Evolutionary conservation across 169 alveolate species (phyloP).

Genomic region (Neospora caninum): DNA sequence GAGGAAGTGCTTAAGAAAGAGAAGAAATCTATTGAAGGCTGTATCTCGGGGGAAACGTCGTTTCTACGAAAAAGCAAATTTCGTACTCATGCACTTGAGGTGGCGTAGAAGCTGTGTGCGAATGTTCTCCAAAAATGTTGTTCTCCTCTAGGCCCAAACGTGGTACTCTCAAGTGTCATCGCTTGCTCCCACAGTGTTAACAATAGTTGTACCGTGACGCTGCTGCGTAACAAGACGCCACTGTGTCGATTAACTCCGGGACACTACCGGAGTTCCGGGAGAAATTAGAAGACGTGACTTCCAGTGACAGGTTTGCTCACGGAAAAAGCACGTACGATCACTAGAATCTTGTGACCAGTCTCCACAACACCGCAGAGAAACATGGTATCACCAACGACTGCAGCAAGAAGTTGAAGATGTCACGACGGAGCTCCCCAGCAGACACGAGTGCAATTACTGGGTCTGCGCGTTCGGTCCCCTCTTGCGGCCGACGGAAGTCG

Average conservation of each 20-base stretch:
- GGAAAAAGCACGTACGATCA: not conserved
- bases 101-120: not conserved
- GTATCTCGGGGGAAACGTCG: not conserved
- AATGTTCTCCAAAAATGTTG: too few relatives aligned
- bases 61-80: not conserved
- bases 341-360: not conserved
- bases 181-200: not conserved
- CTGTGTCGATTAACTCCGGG: not conserved
- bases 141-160: too few relatives aligned
- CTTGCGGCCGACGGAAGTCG: conserved; percentile 83
- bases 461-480: conserved; percentile 85
- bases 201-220: not conserved
- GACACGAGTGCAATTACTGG: conserved; percentile 11
- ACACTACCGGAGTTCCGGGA: not conserved
- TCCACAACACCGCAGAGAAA: not conserved
- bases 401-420: not conserved
- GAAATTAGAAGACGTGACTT: not conserved
- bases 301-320: not conserved
- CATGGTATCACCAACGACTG: not conserved
- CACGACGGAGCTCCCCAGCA: not conserved
- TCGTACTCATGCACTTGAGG: not conserved
- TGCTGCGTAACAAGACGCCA: not conserved
- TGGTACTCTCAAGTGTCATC: not conserved
- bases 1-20: not conserved
- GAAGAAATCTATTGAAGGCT: not conserved